Evolutionary conservation across 371 early-diverging fungal species (phyloP), one percentile per base, ranked within the genome.

Genomic region (Circinella umbellata): DNA sequence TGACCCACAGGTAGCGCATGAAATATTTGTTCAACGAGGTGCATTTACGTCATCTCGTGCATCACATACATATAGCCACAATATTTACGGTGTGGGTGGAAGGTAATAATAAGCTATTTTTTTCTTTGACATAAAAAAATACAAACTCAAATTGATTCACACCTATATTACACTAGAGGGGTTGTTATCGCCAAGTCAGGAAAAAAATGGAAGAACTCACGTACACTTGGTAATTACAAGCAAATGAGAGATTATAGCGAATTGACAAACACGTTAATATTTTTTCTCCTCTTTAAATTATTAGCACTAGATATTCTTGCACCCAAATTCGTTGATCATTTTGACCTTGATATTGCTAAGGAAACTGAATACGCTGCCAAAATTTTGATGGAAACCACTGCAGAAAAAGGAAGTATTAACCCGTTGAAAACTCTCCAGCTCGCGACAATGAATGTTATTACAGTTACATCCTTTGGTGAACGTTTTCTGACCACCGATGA

Each of bases 1-100:
- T 8, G 75, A 75, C 47, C 67, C 75, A 34, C 15, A 46, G 18
- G 37, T 72, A 17, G 75, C 75, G 6, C 75, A 75, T 64, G 69
- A 71, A 10, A 57, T 75, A 5, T 69, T 75, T 68, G 69, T 67
- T 18, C 61, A 42, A 6, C 36, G 46, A 10, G 73, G 73, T 11
- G 48, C 39, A 3, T 10, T 34, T 15, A 69, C 73, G 1, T 73
- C 73, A 3, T 66, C 73, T 15, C 54, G 73, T 20, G 20, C 64
- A n/a, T 14, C 61, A 5, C 59, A 66, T 51, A 64, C 63, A 17
- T 74, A 68, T n/a, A 37, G 37, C 9, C 35, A 60, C 14, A 64
- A 70, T n/a, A 68, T 68, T 11, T 76, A 76, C 66, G 73, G 63
- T 49, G 48, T 42, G 48, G 57, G 53, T 14, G 72, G 70, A 69